Evolutionary conservation across 768 basidiomycete genomes (phyloP), one percentile per base, ranked within the genome.

Genomic region (Kwoniella sp.): DNA sequence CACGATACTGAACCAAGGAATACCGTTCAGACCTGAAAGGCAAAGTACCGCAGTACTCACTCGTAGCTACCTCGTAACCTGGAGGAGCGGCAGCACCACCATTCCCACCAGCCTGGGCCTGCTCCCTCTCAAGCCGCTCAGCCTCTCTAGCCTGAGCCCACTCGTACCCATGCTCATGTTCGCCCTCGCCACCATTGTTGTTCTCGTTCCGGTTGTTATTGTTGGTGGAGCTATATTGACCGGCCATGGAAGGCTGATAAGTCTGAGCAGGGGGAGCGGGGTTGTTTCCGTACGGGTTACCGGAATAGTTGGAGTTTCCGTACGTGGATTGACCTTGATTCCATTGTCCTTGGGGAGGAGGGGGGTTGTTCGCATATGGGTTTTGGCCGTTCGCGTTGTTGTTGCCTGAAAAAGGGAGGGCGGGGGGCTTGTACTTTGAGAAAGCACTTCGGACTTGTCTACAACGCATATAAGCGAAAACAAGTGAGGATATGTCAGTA

Each of bases 121-220:
- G 65, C 36, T 69, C 70, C 47, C 64, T 58, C 68, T 79, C 74
- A 25, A 73, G 47, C 37, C 70, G 48, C 40, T 68, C 71, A n/a
- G 69, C 64, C 50, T 77, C 74, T 61, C 73, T 69, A 2, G 73
- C 74, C 58, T 74, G 72, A 58, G 73, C 72, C 66, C 74, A 78
- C 52, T 74, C 73, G 67, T 76, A 80, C 36, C 79, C 78, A 29
- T 70, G 68, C 60, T 79, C 72, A 59, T 73, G 74, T 15, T 63
- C 65, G 21, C 46, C 58, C n/a, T 53, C 58, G 22, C 52, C 55
- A 12, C 12, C 52, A 33, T 33, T 33, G 33, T 5, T 5, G 22
- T 44, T 30, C 12, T 33, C 47, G 47, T 36, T 56, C 19, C 54
- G 33, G 25, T 36, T 58, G 33, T 24, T 54, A 19, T 56, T 54